Evolutionary conservation across 495 filamentous ascomycete species (phyloP).

Genomic region (Talaromyces trachyspermus): DNA sequence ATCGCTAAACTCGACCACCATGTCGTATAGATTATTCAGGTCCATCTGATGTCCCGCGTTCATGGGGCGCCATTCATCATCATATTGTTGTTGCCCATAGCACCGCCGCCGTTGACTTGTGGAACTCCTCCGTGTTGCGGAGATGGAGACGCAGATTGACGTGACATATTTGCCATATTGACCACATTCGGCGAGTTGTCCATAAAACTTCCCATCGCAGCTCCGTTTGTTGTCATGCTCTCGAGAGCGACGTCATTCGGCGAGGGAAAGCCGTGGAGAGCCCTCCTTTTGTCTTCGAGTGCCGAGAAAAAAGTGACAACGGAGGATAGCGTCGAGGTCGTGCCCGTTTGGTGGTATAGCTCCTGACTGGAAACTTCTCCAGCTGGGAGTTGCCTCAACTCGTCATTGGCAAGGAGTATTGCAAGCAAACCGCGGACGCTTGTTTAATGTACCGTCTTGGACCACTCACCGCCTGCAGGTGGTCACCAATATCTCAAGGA

Average conservation of each 20-base stretch:
- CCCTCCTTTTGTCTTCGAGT: too few species aligned
- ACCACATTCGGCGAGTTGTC: constrained; percentile 23
- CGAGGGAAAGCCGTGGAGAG: too few species aligned
- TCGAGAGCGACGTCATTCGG: background rate
- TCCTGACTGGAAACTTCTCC: too few species aligned
- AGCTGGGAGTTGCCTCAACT: too few species aligned
- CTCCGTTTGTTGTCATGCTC: constrained; percentile 15
- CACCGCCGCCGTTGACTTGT: constrained; percentile 46
- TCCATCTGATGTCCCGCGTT: constrained; percentile 83
- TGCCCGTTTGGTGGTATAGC: too few species aligned
- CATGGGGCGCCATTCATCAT: constrained; percentile 53
- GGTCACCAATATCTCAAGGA: too few species aligned
- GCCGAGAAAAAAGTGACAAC: too few species aligned
- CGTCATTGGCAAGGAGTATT: too few species aligned
- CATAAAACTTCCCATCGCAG: constrained; percentile 27
- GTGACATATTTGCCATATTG: constrained; percentile 31
- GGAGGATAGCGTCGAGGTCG: too few species aligned
- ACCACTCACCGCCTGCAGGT: too few species aligned
- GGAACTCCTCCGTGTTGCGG: constrained; percentile 23
- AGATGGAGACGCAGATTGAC: constrained; percentile 30
- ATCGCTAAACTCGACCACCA: constrained; percentile 73
- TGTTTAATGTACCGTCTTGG: too few species aligned
- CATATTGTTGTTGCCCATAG: constrained; percentile 6
- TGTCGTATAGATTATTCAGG: constrained; percentile 73
- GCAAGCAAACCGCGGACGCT: too few species aligned